These are phyloP conservation scores for Ascochyta viciae-villosae DNA, from an alignment of 2,329 filamentous ascomycete genomes.

Conservation along the genomic window DNA sequence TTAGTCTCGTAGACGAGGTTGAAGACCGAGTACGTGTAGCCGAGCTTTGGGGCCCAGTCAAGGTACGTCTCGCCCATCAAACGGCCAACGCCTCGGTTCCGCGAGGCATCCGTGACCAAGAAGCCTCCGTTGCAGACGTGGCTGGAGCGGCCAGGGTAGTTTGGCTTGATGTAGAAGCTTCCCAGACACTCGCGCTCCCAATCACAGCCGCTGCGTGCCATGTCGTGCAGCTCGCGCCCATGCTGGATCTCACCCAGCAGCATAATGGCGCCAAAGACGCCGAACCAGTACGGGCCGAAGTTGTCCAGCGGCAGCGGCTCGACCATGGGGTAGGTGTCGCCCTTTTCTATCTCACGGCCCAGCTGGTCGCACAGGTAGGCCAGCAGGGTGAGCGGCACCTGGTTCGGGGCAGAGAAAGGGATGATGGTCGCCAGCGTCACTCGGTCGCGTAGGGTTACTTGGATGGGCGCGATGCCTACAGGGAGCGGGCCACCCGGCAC, in stretches of 20 bases:
- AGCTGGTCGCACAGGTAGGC: constrained; percentile 82
- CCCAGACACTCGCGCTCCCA: constrained; percentile 85
- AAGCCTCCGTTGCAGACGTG: constrained; percentile 78
- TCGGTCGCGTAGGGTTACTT: constrained; percentile 83
- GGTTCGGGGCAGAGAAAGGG: constrained; percentile 77
- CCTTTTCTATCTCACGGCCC: constrained; percentile 89
- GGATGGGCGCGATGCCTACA: constrained; percentile 71
- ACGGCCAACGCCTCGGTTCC: constrained; percentile 59
- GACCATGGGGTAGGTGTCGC: constrained; percentile 90
- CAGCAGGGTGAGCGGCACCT: constrained; percentile 78
- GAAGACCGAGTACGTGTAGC: constrained; percentile 92
- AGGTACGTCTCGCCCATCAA: constrained; percentile 61
- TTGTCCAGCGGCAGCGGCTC: constrained; percentile 75
- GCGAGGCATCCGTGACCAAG: constrained; percentile 55
- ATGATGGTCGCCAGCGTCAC: constrained; percentile 84
- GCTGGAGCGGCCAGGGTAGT: constrained; percentile 88
- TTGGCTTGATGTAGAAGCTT: constrained; percentile 93
- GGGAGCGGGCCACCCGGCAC: constrained; percentile 70
- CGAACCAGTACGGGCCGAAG: constrained; percentile 88
- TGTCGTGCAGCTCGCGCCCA: constrained; percentile 59
- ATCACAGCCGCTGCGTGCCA: constrained; percentile 60
- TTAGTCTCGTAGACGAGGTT: constrained; percentile 95
- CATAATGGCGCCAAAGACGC: constrained; percentile 89
- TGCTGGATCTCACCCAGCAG: constrained; percentile 72
- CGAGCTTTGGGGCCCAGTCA: constrained; percentile 63